Percentiles rank a stretch among this genome's conserved stretches.
These are phyloP conservation scores for Pyrrhoderma lamaoense DNA, from an alignment of 1,284 basidiomycete species.

Conservation along the genomic window DNA sequence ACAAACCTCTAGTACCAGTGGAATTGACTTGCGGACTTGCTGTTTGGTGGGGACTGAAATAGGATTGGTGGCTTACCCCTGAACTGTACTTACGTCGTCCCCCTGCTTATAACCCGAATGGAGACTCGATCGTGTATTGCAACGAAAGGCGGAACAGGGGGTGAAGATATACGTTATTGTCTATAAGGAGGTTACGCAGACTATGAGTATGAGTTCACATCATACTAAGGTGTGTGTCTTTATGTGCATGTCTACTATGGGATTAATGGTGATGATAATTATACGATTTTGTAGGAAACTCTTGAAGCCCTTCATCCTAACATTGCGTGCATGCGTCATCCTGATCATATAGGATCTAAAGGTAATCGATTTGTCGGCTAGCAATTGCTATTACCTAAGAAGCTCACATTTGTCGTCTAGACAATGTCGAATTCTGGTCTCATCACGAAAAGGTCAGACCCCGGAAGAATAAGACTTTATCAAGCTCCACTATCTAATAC, in stretches of 20 bases:
- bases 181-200: constrained; percentile 88
- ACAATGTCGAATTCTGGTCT: constrained; percentile 73
- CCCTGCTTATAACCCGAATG: constrained; percentile 77
- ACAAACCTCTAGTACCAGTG: not conserved
- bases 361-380: constrained; percentile 31
- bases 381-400: not conserved
- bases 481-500: too few species aligned
- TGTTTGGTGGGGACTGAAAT: too few species aligned
- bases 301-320: constrained; percentile 82
- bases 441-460: constrained; percentile 63
- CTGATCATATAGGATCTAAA: constrained; percentile 81
- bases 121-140: constrained; percentile 77
- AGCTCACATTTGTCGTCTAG: constrained; percentile 31
- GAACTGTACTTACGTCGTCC: constrained; percentile 90
- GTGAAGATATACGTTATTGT: constrained; percentile 86
- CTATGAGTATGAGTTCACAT: constrained; percentile 80
- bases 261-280: not conserved
- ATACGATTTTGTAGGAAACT: constrained; percentile 40
- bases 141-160: constrained; percentile 84
- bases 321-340: constrained; percentile 81
- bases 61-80: constrained; percentile 91
- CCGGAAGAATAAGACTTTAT: too few species aligned
- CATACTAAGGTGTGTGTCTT: constrained; percentile 64
- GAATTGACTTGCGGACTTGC: constrained; percentile 84
- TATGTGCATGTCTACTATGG: too few species aligned